Conservation (phyloP, 2,329 filamentous ascomycete genomes). For the Balansia obtecta region DNA sequence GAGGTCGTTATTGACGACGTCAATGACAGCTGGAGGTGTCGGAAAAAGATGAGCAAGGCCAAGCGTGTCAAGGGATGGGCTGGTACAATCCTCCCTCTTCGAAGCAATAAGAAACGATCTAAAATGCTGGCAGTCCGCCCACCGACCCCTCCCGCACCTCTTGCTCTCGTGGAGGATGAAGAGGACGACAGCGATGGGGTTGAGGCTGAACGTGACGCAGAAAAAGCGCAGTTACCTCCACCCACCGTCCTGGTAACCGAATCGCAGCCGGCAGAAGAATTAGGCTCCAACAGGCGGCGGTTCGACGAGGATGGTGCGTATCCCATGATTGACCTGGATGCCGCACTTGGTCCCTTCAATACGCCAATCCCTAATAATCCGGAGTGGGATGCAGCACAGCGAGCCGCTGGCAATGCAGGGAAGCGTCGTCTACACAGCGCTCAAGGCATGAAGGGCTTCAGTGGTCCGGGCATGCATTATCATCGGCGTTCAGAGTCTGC, state of each 20-base stretch:
- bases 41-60: constrained; percentile 26
- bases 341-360: constrained; percentile 83
- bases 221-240: constrained; percentile 15
- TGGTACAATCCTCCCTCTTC: constrained; percentile 52
- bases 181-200: constrained; percentile 15
- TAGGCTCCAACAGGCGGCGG: constrained; percentile 14
- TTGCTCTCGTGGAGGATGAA: constrained; percentile 15
- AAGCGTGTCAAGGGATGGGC: constrained; percentile 70
- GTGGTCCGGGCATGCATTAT: constrained; percentile 59
- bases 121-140: constrained; percentile 27
- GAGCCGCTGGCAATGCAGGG: constrained; percentile 35
- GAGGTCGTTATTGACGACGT: constrained; percentile 10
- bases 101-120: constrained; percentile 31
- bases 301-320: constrained; percentile 53
- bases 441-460: constrained; percentile 55
- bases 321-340: constrained; percentile 87
- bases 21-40: constrained; percentile 16
- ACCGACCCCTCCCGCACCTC: constrained; percentile 33
- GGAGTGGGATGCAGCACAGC: constrained; percentile 56
- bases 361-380: constrained; percentile 54
- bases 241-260: constrained; percentile 31
- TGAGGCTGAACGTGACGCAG: constrained; percentile 11
- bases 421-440: constrained; percentile 68
- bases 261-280: constrained; percentile 18
- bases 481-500: constrained; percentile 71